A percentile compares a stretch with the other conserved stretches of the same genome.
phyloP scores from a whole-genome alignment of 1,284 basidiomycete species.

The Tetrapyrgos nigripes region DNA sequence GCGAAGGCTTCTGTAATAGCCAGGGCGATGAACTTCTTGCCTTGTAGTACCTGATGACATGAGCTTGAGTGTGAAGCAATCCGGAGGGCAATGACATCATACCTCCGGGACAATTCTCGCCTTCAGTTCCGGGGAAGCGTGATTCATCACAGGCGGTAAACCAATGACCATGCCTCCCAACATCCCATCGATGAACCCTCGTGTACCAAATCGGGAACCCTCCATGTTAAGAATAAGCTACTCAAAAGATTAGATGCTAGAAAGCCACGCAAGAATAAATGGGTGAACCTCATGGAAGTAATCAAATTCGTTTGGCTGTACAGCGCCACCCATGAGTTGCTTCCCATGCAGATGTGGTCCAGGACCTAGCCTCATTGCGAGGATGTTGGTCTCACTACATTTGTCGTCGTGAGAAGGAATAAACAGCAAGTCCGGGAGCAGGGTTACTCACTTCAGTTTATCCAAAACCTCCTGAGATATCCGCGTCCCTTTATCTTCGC shows the following conservation, averaged over 20 bases:
- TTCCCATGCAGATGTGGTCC: slow-evolving; percentile 79
- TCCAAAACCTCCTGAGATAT: slow-evolving; percentile 56
- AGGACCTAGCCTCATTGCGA: slow-evolving; percentile 85
- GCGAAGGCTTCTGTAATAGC: slow-evolving; percentile 80
- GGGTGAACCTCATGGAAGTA: slow-evolving; percentile 68
- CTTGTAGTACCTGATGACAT: slow-evolving; percentile 81
- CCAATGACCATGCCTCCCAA: slow-evolving; percentile 81
- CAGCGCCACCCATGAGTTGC: slow-evolving; percentile 73
- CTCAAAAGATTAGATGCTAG: slow-evolving; percentile 5
- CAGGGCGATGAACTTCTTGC: slow-evolving; percentile 69
- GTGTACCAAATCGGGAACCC: slow-evolving; percentile 71
- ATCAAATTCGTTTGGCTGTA: slow-evolving; percentile 83
- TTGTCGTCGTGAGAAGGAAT: neutral
- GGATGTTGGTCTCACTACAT: slow-evolving; percentile 60
- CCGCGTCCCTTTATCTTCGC: slow-evolving; percentile 73
- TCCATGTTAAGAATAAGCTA: slow-evolving; percentile 91
- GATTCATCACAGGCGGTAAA: slow-evolving; percentile 85
- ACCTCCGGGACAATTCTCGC: slow-evolving; percentile 78
- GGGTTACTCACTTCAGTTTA: slow-evolving; percentile 57
- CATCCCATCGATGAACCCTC: slow-evolving; percentile 76
- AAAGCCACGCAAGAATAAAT: neutral
- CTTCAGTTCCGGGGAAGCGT: slow-evolving; percentile 79
- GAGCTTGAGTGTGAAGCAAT: no score
- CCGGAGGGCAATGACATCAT: no score
- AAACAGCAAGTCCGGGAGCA: neutral